Base-by-base conservation (phyloP, 2,329 filamentous ascomycete species). In the Aspergillus pseudoterreus region DNA sequence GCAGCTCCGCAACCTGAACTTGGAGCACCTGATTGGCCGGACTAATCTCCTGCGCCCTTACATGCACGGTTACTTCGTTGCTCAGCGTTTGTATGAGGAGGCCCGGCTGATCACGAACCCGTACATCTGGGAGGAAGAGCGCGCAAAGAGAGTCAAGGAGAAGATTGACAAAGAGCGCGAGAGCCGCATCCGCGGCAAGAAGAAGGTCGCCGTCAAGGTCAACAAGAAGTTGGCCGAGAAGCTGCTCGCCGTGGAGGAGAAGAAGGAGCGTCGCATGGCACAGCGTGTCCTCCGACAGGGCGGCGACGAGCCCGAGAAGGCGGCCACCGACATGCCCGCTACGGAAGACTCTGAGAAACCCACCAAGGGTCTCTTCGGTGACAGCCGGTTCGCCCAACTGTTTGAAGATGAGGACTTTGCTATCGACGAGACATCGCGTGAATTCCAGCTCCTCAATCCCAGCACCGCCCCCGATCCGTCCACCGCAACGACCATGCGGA, bases 41-140 rank as follows among this genome's bases (percentile, higher is more conserved):
- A 95, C 91, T 24, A 94, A 89, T 65, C 76, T 97, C 17, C 77
- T 99, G 38, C 82, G 92, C 42, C 94, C 94, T 41, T 99, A 99
- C 68, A 99, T 99, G 95, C 94, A 99, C 69, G 95, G 94, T 62
- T 97, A 94, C 79, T 99, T 99, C 74, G 92, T 99, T 45, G 90
- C 89, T 33, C 92, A 95, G 63, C 90, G 92, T 65, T 75, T 99
- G 22, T 97, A 99, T 70, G 95, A 99, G 67, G 92, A 99, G 70
- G 94, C 94, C 15, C 81, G 89, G 50, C 77, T 99, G 54, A 96
- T 97, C 63, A 87, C 88, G 45, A 96, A 97, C 72, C 94, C 94
- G 0, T 95, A 95, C 67, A 82, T 95, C 47, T 95, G 88, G 81
- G 90, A 96, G 67, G 90, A 97, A 64, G 90, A 97, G 71, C 83